These are phyloP conservation scores for Solanum hybrid DNA, from an alignment of 305 asterid species.

Conservation along the genomic window DNA sequence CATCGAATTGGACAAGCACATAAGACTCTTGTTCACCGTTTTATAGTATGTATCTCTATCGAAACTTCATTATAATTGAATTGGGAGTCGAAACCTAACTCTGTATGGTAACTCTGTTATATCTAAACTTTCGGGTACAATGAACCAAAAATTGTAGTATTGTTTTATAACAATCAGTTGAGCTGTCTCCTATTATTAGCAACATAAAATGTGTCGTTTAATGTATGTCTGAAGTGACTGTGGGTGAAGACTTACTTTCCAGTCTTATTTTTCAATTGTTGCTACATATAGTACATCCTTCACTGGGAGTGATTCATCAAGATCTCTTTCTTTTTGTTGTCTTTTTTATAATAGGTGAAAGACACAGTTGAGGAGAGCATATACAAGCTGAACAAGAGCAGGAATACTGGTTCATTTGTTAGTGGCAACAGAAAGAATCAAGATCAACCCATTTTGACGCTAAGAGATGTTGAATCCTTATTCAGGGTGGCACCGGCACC, in stretches of 20 bases:
- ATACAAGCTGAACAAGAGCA: constrained; percentile 68
- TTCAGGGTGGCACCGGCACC: constrained; percentile 55
- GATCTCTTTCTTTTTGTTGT: neutral
- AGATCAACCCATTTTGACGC: constrained; percentile 81
- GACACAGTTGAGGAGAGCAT: constrained; percentile 90
- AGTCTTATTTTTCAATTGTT: neutral
- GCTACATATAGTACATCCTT: neutral
- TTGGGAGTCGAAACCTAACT: neutral
- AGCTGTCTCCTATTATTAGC: neutral
- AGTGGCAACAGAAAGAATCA: constrained; percentile 88
- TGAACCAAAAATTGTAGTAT: neutral
- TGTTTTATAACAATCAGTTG: neutral
- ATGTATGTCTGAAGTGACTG: neutral
- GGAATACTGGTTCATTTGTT: constrained; percentile 53
- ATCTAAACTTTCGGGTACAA: neutral
- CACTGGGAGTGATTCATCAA: neutral
- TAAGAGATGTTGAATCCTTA: constrained; percentile 68
- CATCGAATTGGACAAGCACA: constrained; percentile 90
- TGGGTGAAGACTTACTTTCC: neutral
- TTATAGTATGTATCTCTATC: constrained; percentile 52
- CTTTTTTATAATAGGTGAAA: constrained; percentile 48
- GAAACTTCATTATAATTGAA: neutral
- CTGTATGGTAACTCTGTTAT: neutral
- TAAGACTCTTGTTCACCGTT: constrained; percentile 86
- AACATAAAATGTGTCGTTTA: neutral